Percentiles rank a stretch among this genome's conserved stretches.
Conservation (phyloP, 371 early-diverging fungal genomes). For the Blastocladiella emersonii region DNA sequence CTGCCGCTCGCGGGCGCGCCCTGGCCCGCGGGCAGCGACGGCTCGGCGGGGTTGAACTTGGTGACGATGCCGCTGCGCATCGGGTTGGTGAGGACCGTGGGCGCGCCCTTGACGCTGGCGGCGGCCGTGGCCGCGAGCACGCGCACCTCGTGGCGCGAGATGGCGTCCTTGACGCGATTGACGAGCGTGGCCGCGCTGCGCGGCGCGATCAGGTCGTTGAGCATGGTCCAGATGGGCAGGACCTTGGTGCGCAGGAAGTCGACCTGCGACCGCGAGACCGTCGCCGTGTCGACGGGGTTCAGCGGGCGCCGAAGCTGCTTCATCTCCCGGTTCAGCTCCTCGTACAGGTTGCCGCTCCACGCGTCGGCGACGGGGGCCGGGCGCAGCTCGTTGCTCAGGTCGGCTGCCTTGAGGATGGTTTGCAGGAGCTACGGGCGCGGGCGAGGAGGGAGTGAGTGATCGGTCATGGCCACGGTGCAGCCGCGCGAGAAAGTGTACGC, state of each 20-base stretch:
- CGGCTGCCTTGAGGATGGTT: slow-evolving; percentile 22
- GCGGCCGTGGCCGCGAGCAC: neutral
- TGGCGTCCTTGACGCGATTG: neutral
- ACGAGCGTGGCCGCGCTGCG: neutral
- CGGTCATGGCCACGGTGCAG: no score
- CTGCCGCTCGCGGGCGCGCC: no score
- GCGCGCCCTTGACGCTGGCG: neutral
- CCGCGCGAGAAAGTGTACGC: no score
- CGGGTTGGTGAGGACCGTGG: neutral
- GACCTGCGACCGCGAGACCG: slow-evolving; percentile 30
- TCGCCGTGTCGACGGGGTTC: slow-evolving; percentile 36
- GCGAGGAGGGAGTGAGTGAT: no score
- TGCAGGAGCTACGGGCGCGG: neutral
- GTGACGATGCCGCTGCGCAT: no score
- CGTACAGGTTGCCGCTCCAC: slow-evolving; percentile 35
- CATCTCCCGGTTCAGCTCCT: slow-evolving; percentile 37
- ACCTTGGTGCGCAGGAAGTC: slow-evolving; percentile 32
- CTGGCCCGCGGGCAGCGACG: no score
- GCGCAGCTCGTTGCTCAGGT: slow-evolving; percentile 33
- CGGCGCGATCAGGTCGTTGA: neutral
- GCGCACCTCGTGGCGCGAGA: neutral
- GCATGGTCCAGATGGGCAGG: slow-evolving; percentile 20
- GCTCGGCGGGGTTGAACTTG: no score
- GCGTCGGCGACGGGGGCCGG: slow-evolving; percentile 20
- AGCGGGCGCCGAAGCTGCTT: slow-evolving; percentile 30